Evolutionary conservation across 768 basidiomycete genomes (phyloP), one percentile per base, ranked within the genome.

Genomic region (Hericium erinaceus): DNA sequence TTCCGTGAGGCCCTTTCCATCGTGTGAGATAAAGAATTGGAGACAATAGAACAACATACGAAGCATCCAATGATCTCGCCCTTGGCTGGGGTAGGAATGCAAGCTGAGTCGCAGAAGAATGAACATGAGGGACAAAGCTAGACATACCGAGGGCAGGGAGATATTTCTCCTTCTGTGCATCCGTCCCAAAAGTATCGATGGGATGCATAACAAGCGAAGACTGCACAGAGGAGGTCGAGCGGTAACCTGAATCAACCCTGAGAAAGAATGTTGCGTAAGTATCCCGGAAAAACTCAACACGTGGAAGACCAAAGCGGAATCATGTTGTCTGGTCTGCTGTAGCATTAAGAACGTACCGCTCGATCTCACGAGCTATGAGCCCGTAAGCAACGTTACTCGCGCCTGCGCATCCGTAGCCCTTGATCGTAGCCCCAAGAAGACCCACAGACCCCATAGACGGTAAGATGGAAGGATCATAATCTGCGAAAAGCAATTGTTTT

Each of bases 161-260:
- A 67, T 87, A 99, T 64, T 86, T 88, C 65, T 92, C 87, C 73
- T 94, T 95, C 72, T 98, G 93, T 37, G 81, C 84, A 37, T 93
- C 85, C 0, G 86, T 82, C 2, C 95, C 95, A 68, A 94, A 98
- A 65, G 89, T 85, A 67, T 89, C 73, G 63, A 92, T 90, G 9
- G 87, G 94, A 66, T 95, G 92, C 95, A 99, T 99, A 12, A 95
- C 92, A 26, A 99, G 81, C 18, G 92, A 95, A 0, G 90, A 92
- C 70, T 98, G 95, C 3, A 98, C 95, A 16, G 94, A 97, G 61
- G 93, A 85, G 3, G 86, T 95, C 4, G 92, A 95, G 24, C 95
- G 89, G 67, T 97, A 98, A 0, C 95, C 95, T 2, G 95, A 98
- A 68, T 99, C 95, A 40, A 98, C 85, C 60, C 95, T 93, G 64